Base-by-base conservation (phyloP, 805 yeast species). In the Teunomyces aglyptinius region DNA sequence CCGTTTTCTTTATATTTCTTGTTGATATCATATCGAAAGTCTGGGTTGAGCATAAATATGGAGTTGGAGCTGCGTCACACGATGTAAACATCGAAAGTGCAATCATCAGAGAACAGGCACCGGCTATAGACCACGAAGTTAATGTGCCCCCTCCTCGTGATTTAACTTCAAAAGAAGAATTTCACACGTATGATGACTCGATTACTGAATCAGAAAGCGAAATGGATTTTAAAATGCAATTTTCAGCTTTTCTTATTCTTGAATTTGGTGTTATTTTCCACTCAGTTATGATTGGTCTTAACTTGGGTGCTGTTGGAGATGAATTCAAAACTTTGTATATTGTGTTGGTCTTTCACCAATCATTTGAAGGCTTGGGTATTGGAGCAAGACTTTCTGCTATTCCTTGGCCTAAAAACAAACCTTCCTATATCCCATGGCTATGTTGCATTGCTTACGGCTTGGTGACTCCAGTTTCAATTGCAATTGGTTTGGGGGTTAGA, bases 1-100 rank as follows among this genome's bases (percentile, higher is more conserved):
- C 80, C 3, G 61, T 80, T 22, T 73, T 80, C 58, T 55, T 59
- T 6, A 60, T 78, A 13, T 80, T 81, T 55, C 55, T 78, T 20
- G 56, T 75, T n/a, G 86, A 81, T 52, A 59, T 79, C 15, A 53
- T 75, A 42, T 66, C 78, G 7, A 75, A 72, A 47, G 70, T 72
- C 40, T 74, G 58, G 47, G 77, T 77, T 15, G 64, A 68, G 44
- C 52, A 57, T 44, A 63, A 59, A 41, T 36, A 36, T 10, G 39
- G 39, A 10, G 28, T 13, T 36, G 39, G 39, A 4, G 39, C 39
- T 6, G 45, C 57, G 22, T 38, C 36, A 1, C 61, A 63, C 32
- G 28, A 36, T n/a, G 27, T n/a, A n/a, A 20, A 36, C 5, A 22
- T 36, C 8, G 39, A 36, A 36, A 16, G n/a, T 19, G 39, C 28